Conservation (phyloP, 1,284 basidiomycete species). For the Microbotryum violaceum region DNA sequence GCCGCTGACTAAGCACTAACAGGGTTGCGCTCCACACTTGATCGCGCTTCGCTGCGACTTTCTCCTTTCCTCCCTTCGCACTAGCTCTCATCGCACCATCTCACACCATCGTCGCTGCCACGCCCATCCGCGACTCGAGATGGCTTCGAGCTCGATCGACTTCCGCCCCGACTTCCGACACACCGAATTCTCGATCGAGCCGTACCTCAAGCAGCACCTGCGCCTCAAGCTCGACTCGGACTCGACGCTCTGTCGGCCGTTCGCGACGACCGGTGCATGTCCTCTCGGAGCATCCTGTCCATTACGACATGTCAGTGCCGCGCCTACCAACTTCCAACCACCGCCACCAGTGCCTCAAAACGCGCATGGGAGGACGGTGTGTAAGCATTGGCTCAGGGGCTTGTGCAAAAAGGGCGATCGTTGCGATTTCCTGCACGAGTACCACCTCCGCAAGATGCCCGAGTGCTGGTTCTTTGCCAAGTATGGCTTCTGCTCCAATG, state of each 20-base stretch:
- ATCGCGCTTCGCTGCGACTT: not conserved
- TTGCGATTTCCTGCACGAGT: constrained; percentile 99
- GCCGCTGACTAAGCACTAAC: too few relatives aligned
- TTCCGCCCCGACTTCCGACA: constrained; percentile 76
- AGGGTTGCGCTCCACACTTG: too few relatives aligned
- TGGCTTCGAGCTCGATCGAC: constrained; percentile 9
- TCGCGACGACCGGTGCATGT: constrained; percentile 70
- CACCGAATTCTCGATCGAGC: constrained; percentile 77
- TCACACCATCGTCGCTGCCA: not conserved
- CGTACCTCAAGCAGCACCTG: constrained; percentile 73
- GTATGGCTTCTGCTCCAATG: constrained; percentile 94
- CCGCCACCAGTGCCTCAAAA: constrained; percentile 70
- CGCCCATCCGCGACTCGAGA: not conserved
- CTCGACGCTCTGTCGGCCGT: constrained; percentile 80
- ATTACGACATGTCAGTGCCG: constrained; percentile 69
- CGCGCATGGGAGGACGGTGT: constrained; percentile 66
- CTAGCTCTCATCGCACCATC: too few relatives aligned
- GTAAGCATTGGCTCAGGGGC: constrained; percentile 98
- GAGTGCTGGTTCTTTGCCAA: constrained; percentile 99
- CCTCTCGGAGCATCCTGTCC: constrained; percentile 83
- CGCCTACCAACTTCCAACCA: constrained; percentile 77
- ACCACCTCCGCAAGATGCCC: constrained; percentile 96
- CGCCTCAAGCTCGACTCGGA: constrained; percentile 88
- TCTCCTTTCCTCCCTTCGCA: not conserved
- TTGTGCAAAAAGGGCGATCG: constrained; percentile 97